Evolutionary conservation across 495 filamentous ascomycete genomes (phyloP).

Genomic region (Bacidia rubella): DNA sequence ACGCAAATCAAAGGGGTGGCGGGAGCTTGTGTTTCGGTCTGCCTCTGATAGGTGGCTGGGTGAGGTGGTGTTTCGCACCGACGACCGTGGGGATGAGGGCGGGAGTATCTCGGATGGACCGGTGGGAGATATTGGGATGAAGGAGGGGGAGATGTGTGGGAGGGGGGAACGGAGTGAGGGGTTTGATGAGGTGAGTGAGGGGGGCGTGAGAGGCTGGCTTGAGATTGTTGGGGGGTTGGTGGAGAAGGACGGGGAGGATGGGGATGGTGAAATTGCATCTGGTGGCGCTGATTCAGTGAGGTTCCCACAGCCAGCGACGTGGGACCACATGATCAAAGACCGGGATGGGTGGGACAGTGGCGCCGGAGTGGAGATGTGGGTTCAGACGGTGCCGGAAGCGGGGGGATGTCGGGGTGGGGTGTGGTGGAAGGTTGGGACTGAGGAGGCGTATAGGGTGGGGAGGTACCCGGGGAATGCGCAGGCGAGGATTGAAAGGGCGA

Average conservation of each 20-base stretch:
- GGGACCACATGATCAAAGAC: neutral
- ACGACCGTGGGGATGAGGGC: neutral
- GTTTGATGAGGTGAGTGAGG: no score
- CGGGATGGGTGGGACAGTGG: neutral
- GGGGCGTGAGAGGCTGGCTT: no score
- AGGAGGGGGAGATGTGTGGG: no score
- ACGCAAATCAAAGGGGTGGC: neutral
- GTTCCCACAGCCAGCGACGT: neutral
- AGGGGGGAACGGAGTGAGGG: no score
- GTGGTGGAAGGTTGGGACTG: neutral
- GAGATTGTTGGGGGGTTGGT: no score
- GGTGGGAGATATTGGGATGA: no score
- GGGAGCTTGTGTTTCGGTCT: neutral
- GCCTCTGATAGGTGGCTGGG: neutral
- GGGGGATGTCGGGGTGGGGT: neutral
- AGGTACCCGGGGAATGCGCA: neutral
- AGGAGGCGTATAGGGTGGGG: neutral
- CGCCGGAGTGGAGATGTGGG: neutral
- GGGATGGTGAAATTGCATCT: no score
- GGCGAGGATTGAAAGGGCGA: neutral
- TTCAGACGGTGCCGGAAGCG: neutral
- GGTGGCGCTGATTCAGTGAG: neutral
- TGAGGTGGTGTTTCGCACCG: neutral
- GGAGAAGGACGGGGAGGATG: no score
- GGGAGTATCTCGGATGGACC: no score